A percentile compares a stretch with the other conserved stretches of the same genome.
Evolutionary conservation across 305 asterid species (phyloP).

Genomic region (Salvia sclarea): DNA sequence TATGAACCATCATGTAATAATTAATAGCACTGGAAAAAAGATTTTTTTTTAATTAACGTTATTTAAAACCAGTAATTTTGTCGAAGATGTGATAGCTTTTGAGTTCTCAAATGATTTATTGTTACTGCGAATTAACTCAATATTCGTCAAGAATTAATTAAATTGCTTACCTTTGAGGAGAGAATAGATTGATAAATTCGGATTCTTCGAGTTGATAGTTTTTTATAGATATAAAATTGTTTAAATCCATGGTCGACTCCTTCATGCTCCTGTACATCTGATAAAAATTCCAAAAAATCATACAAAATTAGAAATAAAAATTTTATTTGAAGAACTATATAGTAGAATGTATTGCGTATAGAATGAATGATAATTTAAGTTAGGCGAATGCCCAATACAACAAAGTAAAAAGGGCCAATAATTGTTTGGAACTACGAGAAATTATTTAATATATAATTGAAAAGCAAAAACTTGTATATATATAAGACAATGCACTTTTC

Average conservation of each 20-base stretch:
- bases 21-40: too few relatives aligned
- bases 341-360: background rate
- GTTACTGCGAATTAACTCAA: background rate
- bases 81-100: background rate
- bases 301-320: background rate
- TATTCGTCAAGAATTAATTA: background rate
- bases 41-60: too few relatives aligned
- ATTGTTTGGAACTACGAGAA: background rate
- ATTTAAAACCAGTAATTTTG: background rate
- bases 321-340: background rate
- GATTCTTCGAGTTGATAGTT: conserved; percentile 22
- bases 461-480: background rate
- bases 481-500: background rate
- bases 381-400: background rate
- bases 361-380: background rate
- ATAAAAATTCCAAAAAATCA: background rate
- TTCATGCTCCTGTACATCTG: conserved; percentile 70
- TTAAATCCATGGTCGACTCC: conserved; percentile 30
- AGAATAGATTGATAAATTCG: conserved; percentile 25
- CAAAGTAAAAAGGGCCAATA: background rate
- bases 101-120: background rate
- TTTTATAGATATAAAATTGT: conserved; percentile 23
- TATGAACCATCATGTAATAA: too few relatives aligned
- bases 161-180: conserved; percentile 35
- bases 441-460: too few relatives aligned